Evolutionary conservation across 345 rosid genomes (phyloP).

Genomic region (Crucihimalaya himalaica): DNA sequence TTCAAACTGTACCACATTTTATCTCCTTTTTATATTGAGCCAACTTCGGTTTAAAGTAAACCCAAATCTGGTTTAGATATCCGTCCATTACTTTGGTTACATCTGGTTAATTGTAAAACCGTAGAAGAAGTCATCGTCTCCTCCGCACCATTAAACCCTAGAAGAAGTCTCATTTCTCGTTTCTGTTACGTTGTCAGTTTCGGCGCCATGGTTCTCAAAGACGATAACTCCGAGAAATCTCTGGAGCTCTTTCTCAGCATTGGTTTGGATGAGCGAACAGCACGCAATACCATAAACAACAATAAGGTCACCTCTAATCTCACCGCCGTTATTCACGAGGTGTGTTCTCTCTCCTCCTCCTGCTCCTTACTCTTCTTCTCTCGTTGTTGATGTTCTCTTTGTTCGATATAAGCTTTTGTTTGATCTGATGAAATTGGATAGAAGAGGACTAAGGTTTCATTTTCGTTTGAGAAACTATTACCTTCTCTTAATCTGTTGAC

Average conservation of each 20-base stretch:
- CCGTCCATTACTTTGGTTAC: neutral
- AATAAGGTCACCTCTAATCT: conserved; percentile 84
- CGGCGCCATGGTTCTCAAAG: conserved; percentile 49
- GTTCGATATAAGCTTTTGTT: neutral
- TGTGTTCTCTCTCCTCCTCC: conserved; percentile 18
- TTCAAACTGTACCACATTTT: neutral
- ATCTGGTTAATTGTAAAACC: conserved; percentile 12
- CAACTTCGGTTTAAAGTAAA: neutral
- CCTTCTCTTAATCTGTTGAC: conserved; percentile 4
- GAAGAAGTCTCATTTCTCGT: neutral
- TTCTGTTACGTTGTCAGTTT: conserved; percentile 18
- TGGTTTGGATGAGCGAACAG: conserved; percentile 84
- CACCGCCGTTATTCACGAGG: conserved; percentile 84
- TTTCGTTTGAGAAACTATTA: neutral
- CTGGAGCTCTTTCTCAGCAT: conserved; percentile 75
- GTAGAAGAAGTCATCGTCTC: neutral
- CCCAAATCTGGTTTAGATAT: conserved; percentile 15
- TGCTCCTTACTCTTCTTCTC: neutral
- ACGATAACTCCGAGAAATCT: conserved; percentile 42
- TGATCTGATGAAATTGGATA: conserved; percentile 8
- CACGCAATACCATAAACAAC: conserved; percentile 76
- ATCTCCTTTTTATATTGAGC: neutral
- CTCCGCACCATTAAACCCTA: conserved; percentile 34
- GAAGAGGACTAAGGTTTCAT: neutral
- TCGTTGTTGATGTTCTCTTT: neutral